Conservation (phyloP, 768 basidiomycete genomes). For the Paxillus involutus region DNA sequence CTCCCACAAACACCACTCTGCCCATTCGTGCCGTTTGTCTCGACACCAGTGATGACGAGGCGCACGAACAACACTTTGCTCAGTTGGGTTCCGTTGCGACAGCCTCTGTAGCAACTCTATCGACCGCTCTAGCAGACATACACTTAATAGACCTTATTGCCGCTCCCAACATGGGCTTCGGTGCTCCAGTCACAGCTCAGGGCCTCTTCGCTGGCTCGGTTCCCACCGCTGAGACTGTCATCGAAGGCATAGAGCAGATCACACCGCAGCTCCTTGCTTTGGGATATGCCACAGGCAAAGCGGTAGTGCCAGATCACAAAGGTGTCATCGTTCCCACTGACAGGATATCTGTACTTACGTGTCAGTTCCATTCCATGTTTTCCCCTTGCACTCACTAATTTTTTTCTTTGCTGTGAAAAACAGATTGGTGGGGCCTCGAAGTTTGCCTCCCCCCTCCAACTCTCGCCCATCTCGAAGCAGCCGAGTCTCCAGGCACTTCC, state of each 20-base stretch:
- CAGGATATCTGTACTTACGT: conserved; percentile 76
- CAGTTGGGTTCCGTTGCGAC: conserved; percentile 47
- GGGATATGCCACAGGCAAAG: conserved; percentile 72
- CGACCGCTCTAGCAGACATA: conserved; percentile 55
- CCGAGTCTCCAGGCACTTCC: conserved; percentile 52
- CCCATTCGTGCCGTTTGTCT: conserved; percentile 84
- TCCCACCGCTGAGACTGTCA: conserved; percentile 71
- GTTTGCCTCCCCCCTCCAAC: conserved; percentile 73
- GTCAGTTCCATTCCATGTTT: conserved; percentile 42
- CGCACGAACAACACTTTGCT: conserved; percentile 57
- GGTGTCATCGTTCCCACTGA: conserved; percentile 74
- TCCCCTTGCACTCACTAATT: conserved; percentile 4
- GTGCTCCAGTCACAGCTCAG: conserved; percentile 64
- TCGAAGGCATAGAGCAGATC: conserved; percentile 66
- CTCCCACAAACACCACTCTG: conserved; percentile 19
- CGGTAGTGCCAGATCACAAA: conserved; percentile 64
- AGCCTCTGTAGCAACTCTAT: conserved; percentile 50
- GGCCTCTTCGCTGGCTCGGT: conserved; percentile 75
- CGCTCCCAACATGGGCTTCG: conserved; percentile 67
- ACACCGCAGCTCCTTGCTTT: conserved; percentile 78
- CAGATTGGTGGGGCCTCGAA: conserved; percentile 93
- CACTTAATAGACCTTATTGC: conserved; percentile 60
- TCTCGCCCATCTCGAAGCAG: conserved; percentile 59
- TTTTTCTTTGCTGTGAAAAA: background rate
- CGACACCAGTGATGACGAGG: conserved; percentile 59